These are phyloP conservation scores for Cladorrhinum sp. DNA, from an alignment of 2,329 filamentous ascomycete species.

Conservation along the genomic window DNA sequence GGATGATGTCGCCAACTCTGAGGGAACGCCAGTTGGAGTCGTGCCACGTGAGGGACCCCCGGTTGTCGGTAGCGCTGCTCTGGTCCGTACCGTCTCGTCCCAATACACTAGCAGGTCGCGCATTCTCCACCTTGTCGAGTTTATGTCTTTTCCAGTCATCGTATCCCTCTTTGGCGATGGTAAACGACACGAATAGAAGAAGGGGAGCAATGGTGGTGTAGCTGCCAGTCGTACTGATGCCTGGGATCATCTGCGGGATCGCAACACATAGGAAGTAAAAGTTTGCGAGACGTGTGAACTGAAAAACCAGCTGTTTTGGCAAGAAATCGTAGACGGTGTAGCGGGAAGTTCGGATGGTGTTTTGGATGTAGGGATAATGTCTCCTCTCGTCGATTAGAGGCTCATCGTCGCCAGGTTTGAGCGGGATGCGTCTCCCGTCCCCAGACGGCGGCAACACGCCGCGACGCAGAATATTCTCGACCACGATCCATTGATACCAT, in stretches of 20 bases:
- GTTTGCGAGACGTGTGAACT: slow-evolving; percentile 91
- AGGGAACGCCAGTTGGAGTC: slow-evolving; percentile 73
- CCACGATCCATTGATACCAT: slow-evolving; percentile 11
- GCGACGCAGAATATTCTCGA: slow-evolving; percentile 12
- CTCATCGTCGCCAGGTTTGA: slow-evolving; percentile 37
- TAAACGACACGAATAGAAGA: slow-evolving; percentile 76
- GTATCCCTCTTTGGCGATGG: slow-evolving; percentile 87
- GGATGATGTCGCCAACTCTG: slow-evolving; percentile 76
- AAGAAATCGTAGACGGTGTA: slow-evolving; percentile 89
- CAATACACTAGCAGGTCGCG: slow-evolving; percentile 64
- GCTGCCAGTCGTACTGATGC: slow-evolving; percentile 83
- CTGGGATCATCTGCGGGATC: slow-evolving; percentile 85
- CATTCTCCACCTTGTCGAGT: slow-evolving; percentile 84
- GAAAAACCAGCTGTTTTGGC: slow-evolving; percentile 81
- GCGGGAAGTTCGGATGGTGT: slow-evolving; percentile 82
- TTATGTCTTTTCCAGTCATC: slow-evolving; percentile 82
- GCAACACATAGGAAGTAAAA: slow-evolving; percentile 91
- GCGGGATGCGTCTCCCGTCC: slow-evolving; percentile 16
- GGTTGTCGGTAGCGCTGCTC: slow-evolving; percentile 28
- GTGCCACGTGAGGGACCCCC: slow-evolving; percentile 52
- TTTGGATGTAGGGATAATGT: slow-evolving; percentile 68
- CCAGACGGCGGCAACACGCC: slow-evolving; percentile 16
- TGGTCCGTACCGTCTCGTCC: slow-evolving; percentile 34
- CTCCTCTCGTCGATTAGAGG: slow-evolving; percentile 74
- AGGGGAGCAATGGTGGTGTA: slow-evolving; percentile 85